These are phyloP conservation scores for Pythium phragmiticola DNA, from an alignment of 352 stramenopile species.

Conservation along the genomic window DNA sequence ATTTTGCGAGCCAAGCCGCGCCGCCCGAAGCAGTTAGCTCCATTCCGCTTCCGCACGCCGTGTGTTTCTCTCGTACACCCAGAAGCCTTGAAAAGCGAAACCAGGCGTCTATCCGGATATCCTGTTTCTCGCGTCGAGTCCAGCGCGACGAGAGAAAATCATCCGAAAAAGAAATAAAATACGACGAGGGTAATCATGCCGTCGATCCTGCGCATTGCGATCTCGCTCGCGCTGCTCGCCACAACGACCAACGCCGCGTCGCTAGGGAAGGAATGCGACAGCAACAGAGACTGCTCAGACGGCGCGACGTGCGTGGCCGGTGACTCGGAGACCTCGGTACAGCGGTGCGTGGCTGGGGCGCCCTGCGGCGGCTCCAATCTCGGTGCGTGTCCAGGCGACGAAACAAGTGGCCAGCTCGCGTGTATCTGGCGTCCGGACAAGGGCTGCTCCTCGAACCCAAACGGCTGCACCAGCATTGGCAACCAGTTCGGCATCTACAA, in stretches of 20 bases:
- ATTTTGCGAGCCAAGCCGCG: too few species aligned
- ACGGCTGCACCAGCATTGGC: slow-evolving; percentile 33
- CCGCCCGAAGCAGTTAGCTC: too few species aligned
- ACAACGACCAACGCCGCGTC: slow-evolving; percentile 9
- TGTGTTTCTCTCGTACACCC: too few species aligned
- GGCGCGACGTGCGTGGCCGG: slow-evolving; percentile 76
- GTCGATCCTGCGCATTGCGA: slow-evolving; percentile 13
- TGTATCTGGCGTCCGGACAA: slow-evolving; percentile 56
- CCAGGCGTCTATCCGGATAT: background rate
- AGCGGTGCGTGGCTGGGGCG: slow-evolving; percentile 63
- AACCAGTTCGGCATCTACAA: slow-evolving; percentile 65
- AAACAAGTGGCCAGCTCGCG: slow-evolving; percentile 55
- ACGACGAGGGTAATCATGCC: slow-evolving; percentile 7
- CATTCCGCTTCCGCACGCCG: too few species aligned
- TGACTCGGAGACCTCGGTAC: slow-evolving; percentile 53
- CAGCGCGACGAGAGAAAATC: slow-evolving; percentile 3
- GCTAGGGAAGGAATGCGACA: slow-evolving; percentile 55
- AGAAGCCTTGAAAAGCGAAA: background rate
- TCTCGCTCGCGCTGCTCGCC: slow-evolving; percentile 16
- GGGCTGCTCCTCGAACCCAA: slow-evolving; percentile 15
- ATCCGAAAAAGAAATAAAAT: slow-evolving; percentile 1
- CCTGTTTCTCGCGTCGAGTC: slow-evolving; percentile 11
- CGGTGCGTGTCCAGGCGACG: slow-evolving; percentile 63
- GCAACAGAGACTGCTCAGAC: slow-evolving; percentile 55
- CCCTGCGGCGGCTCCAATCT: slow-evolving; percentile 46